A percentile compares a stretch with the other conserved stretches of the same genome.
Conservation (phyloP, 129 eudicot genomes). For the Deinandra increscens region DNA sequence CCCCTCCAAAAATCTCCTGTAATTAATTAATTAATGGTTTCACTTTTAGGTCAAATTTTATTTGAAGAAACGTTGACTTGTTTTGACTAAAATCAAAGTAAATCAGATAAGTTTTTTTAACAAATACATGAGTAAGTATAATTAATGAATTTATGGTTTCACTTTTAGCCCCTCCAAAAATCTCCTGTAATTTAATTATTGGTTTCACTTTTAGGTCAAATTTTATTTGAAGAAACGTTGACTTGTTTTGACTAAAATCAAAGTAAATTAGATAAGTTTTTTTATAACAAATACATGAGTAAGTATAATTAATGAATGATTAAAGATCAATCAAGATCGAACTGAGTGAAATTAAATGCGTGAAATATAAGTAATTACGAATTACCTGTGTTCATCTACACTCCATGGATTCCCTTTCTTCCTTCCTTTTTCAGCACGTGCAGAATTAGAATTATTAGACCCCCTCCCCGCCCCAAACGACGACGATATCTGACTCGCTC, state of each 20-base stretch:
- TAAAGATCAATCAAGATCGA: too few species aligned
- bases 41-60: background rate
- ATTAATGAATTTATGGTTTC: too few species aligned
- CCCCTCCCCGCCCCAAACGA: conserved; percentile 33
- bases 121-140: too few species aligned
- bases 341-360: too few species aligned
- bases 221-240: too few species aligned
- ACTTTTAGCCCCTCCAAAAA: background rate
- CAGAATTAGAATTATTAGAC: background rate
- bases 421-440: conserved; percentile 43
- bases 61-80: too few species aligned
- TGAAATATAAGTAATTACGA: too few species aligned
- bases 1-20: conserved; percentile 3
- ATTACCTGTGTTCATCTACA: conserved; percentile 70
- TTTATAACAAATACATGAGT: too few species aligned
- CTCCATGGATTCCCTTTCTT: conserved; percentile 85
- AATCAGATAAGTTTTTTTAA: background rate
- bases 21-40: background rate
- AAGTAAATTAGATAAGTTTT: background rate
- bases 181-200: background rate
- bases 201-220: background rate
- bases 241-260: background rate
- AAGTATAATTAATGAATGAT: too few species aligned
- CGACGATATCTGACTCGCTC: conserved; percentile 28
- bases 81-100: background rate